Evolutionary conservation across 1,139 yeast species (phyloP), one percentile per base, ranked within the genome.

Genomic region (Yamadazyma dendronema): DNA sequence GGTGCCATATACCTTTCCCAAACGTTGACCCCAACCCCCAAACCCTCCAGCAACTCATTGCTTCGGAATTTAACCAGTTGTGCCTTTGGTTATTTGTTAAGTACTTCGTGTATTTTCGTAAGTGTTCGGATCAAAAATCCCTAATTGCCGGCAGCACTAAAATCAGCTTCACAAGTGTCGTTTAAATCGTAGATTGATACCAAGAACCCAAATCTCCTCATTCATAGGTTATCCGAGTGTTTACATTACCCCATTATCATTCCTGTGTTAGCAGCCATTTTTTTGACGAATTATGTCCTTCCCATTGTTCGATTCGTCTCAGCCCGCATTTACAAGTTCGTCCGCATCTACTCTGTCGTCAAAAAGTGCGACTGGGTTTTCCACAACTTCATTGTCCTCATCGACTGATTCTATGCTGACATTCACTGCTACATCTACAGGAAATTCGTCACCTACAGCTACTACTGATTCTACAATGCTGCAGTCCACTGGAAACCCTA

Each of bases 391-490:
- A 10, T 21, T 28, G 26, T 30, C 25, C 6, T 30, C 26, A 27
- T n/a, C n/a, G 6, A 19, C 8, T 6, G 12, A 9, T 6, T 27
- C 15, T 12, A 27, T 27, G 29, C 29, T 27, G 29, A 27, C 17
- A 5, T 4, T 17, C 13, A 14, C 4, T 27, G 9, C 33, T 16
- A 23, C 22, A 14, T 12, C 22, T 15, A 19, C 36, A 3, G 30
- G 38, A 24, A 26, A 19, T 19, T 19, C 36, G 4, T 31, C 37
- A 28, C 27, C 27, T 5, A 24, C 27, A 24, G 12, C n/a, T 24
- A n/a, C 8, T 12, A 8, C 27, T 5, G n/a, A 9, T 24, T 5
- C 13, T 11, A 24, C 27, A 12, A 24, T 24, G 27, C 27, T 24
- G 27, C 27, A 7, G 27, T 7, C 8, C 11, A 12, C 13, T n/a